Conservation (phyloP, 1,284 basidiomycete species). For the Pseudozyma sp. region DNA sequence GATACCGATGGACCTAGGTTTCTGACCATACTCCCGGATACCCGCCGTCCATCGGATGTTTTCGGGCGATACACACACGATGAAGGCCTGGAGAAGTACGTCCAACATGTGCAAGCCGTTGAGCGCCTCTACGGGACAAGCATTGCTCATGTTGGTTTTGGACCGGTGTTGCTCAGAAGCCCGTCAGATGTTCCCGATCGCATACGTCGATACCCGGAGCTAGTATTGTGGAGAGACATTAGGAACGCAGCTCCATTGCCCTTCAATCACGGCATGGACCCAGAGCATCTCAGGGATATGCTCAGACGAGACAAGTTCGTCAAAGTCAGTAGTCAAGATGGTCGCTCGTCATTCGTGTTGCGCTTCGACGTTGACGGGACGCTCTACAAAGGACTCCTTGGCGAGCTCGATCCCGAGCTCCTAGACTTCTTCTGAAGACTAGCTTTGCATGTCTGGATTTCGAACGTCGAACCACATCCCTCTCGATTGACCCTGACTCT, state of each 20-base stretch:
- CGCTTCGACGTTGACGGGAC: not conserved
- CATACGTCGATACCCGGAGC: not conserved
- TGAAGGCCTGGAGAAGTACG: not conserved
- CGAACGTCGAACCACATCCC: too few relatives aligned
- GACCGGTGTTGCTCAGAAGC: not conserved
- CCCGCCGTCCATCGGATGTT: too few relatives aligned
- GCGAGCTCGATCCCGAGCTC: not conserved
- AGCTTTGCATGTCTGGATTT: too few relatives aligned
- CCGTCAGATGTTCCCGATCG: not conserved
- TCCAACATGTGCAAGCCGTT: not conserved
- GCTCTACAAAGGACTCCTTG: not conserved
- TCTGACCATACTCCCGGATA: not conserved
- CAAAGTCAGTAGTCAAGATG: slow-evolving; percentile 1
- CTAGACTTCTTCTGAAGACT: not conserved
- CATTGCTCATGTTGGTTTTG: not conserved
- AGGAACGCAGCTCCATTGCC: not conserved
- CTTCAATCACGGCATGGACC: not conserved
- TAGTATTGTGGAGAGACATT: not conserved
- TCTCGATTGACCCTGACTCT: too few relatives aligned
- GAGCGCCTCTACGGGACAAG: not conserved
- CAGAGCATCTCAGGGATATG: not conserved
- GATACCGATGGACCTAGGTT: not conserved
- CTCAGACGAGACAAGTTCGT: not conserved
- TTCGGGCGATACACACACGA: not conserved
- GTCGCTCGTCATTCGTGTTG: not conserved